Base-by-base conservation (phyloP, 2,329 filamentous ascomycete genomes). In the Xylariales sp. region DNA sequence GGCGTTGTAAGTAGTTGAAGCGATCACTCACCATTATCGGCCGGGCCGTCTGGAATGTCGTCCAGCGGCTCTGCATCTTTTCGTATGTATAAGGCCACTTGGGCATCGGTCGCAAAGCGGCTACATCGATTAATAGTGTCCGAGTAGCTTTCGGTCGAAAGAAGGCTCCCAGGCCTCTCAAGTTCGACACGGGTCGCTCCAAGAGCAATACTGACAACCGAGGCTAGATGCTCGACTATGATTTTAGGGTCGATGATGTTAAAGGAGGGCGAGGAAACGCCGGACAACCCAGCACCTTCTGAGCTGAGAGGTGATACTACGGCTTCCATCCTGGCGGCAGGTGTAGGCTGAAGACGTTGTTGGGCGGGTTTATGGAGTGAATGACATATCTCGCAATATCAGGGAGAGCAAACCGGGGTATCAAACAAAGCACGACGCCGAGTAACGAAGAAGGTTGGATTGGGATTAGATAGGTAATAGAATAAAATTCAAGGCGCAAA, bases 61-160 rank as follows among this genome's bases (percentile, higher is more conserved):
- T 86, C 83, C 12, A 84, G 84, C 71, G 85, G 83, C 61, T 87
- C 81, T 71, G 90, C 78, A 77, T 95, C 93, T 82, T 97, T 97
- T 78, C 96, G 92, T 71, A 97, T 91, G 81, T 98, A 98, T 71
- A 99, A 84, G 63, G 92, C 93, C 70, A 91, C 90, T 82, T 97
- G 93, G 66, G 91, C 86, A 81, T 99, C 97, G 69, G 90, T 89
- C 66, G 94, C 94, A 81, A 98, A 98, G 75, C 94, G 91, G 73
- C 90, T 89, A 81, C 95, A 97, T 83, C 93, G 89, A 78, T 94
- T 90, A 64, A 97, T 83, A 6, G 96, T 97, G 75, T 98, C 95
- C 62, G 86, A 83, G 73, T 93, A 87, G 73, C 86, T 88, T 65
- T 85, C 81, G 75, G 90, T 85, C 66, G 94, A 93, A 69, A 99